A percentile compares a stretch with the other conserved stretches of the same genome.
Evolutionary conservation across 2,329 filamentous ascomycete genomes (phyloP).

Genomic region (Pseudohalonectria lignicola): DNA sequence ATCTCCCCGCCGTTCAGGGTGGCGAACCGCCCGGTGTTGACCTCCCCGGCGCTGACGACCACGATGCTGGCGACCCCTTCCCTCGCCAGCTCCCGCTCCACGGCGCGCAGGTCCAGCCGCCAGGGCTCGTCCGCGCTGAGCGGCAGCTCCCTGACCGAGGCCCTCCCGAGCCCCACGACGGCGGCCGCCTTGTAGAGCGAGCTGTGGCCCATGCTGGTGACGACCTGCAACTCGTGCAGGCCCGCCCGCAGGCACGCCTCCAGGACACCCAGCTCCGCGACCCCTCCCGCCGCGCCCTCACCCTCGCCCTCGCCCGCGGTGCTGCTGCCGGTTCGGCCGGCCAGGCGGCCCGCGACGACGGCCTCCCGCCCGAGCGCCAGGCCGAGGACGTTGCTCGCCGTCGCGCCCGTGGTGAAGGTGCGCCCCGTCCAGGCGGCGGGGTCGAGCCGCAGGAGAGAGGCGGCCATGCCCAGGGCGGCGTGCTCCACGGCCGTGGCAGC

Average conservation of each 20-base stretch:
- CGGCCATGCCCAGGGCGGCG: constrained; percentile 56
- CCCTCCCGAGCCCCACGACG: constrained; percentile 66
- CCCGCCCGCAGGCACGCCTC: constrained; percentile 53
- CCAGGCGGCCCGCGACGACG: constrained; percentile 32
- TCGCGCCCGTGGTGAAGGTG: constrained; percentile 50
- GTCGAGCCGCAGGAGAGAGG: constrained; percentile 53
- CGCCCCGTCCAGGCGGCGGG: constrained; percentile 46
- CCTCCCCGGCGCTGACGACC: constrained; percentile 73
- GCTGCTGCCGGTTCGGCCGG: not conserved
- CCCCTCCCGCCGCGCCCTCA: constrained; percentile 21
- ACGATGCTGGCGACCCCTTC: constrained; percentile 59
- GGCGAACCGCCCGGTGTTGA: constrained; percentile 80
- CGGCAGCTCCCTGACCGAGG: constrained; percentile 51
- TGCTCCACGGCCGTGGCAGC: constrained; percentile 70
- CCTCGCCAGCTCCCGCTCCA: constrained; percentile 46
- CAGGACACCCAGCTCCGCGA: constrained; percentile 61
- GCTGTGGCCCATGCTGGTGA: constrained; percentile 76
- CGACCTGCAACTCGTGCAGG: constrained; percentile 58
- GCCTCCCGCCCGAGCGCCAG: constrained; percentile 55
- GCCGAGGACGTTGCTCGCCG: constrained; percentile 74
- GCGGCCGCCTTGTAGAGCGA: constrained; percentile 76
- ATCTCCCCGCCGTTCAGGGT: constrained; percentile 47
- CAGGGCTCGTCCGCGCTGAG: constrained; percentile 46
- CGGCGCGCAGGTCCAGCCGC: constrained; percentile 53
- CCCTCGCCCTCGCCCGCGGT: constrained; percentile 9